Evolutionary conservation across 805 yeast genomes (phyloP), one percentile per base, ranked within the genome.

Genomic region (Ascoidea rubescens): DNA sequence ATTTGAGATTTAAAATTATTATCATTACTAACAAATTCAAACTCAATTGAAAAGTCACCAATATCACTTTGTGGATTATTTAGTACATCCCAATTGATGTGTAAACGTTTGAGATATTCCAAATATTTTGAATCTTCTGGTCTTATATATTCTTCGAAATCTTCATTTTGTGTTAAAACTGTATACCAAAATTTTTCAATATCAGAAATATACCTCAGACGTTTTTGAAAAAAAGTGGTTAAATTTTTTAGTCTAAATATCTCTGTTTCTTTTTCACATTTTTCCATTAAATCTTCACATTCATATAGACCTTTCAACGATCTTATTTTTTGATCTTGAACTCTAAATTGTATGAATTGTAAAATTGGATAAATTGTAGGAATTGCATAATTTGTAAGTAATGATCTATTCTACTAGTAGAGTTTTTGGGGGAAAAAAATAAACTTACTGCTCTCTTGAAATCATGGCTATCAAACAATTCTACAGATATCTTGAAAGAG

Each of bases 101-200:
- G 73, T 5, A 91, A 69, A 55, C 86, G 85, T 42, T 67, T 69
- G 53, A 90, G 75, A 49, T 66, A 64, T 60, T 89, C 96, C 49
- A 89, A 64, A 59, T 77, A 84, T 63, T 82, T 82, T 67, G 82
- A 79, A 65, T 90, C 97, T 45, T 84, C 86, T 1, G 83, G 79
- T 33, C 80, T 74, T 17, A 90, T 70, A 63, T 78, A 87, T 56
- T 89, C 96, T 14, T 86, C 83, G 62, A 91, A 85, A 57, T 87
- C 96, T 50, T 85, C 84, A 60, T 84, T 84, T 61, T 86, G 87
- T 1, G 90, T 88, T 8, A 91, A 67, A 0, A 86, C 96, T 51
- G 84, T 77, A 60, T 85, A 83, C 98, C 98, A 91, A 65, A 91
- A 89, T 56, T 78, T 77, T 1, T 90, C 88, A 47, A 89, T 76